phyloP scores from a whole-genome alignment of 768 basidiomycete genomes.

The Termitomyces heimii region DNA sequence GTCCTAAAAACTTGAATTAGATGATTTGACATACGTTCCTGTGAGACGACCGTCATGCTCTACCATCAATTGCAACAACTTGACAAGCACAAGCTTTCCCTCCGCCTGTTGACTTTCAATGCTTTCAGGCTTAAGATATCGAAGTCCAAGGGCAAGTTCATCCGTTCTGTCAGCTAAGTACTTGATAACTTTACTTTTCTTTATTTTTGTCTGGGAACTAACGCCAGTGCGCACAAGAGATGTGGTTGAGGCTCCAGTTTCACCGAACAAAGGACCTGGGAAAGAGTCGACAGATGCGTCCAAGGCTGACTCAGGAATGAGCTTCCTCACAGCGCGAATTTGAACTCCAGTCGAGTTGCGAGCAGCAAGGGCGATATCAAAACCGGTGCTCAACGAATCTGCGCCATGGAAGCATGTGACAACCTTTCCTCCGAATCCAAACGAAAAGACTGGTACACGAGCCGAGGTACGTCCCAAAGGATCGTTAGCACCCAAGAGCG shows the following conservation, averaged over 20 bases:
- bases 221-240: slow-evolving; percentile 69
- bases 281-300: slow-evolving; percentile 52
- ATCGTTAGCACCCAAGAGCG: slow-evolving; percentile 76
- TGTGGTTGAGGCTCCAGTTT: slow-evolving; percentile 58
- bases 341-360: slow-evolving; percentile 65
- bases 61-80: slow-evolving; percentile 72
- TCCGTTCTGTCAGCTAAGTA: slow-evolving; percentile 73
- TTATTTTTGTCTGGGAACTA: slow-evolving; percentile 65
- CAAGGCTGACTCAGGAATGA: slow-evolving; percentile 64
- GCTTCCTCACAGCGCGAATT: slow-evolving; percentile 58
- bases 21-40: slow-evolving; percentile 61
- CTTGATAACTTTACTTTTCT: slow-evolving; percentile 70
- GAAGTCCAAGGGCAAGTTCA: slow-evolving; percentile 73
- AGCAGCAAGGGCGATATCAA: slow-evolving; percentile 72
- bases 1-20: neutral
- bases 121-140: slow-evolving; percentile 54
- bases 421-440: slow-evolving; percentile 92
- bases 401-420: slow-evolving; percentile 84
- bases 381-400: slow-evolving; percentile 59
- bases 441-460: slow-evolving; percentile 75
- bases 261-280: slow-evolving; percentile 85
- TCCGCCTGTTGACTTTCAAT: slow-evolving; percentile 58
- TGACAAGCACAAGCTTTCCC: slow-evolving; percentile 69
- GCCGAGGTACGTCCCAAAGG: slow-evolving; percentile 69
- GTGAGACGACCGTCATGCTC: slow-evolving; percentile 85